Conservation (phyloP, 805 yeast species). For the Kazachstania viticola region DNA sequence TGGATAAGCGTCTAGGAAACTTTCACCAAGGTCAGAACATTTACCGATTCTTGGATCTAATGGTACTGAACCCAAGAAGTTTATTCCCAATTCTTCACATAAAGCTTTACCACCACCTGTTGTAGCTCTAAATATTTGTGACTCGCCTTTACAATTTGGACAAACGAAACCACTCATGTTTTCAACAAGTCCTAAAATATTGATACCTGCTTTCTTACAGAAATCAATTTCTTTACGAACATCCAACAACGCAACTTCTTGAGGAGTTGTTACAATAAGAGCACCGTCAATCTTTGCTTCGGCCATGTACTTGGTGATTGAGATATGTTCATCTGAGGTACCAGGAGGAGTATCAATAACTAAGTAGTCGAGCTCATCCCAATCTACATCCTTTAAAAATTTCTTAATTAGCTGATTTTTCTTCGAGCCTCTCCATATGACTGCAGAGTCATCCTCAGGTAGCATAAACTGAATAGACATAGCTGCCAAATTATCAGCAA, state of each 20-base stretch:
- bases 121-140: constrained; percentile 84
- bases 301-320: constrained; percentile 77
- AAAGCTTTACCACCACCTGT: constrained; percentile 91
- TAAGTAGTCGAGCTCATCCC: constrained; percentile 74
- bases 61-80: constrained; percentile 86
- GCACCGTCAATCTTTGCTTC: constrained; percentile 95
- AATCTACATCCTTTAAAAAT: constrained; percentile 85
- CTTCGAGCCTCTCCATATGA: constrained; percentile 96
- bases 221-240: constrained; percentile 94
- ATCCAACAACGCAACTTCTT: constrained; percentile 89
- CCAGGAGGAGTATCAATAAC: constrained; percentile 98
- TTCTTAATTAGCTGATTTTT: constrained; percentile 88
- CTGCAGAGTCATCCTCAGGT: constrained; percentile 85
- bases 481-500: constrained; percentile 86
- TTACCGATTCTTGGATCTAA: constrained; percentile 89
- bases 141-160: constrained; percentile 84
- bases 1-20: constrained; percentile 71
- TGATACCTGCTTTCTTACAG: constrained; percentile 82
- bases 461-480: constrained; percentile 94
- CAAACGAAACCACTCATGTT: constrained; percentile 99
- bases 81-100: constrained; percentile 67
- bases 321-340: constrained; percentile 91
- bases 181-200: constrained; percentile 81
- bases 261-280: constrained; percentile 89
- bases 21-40: constrained; percentile 77